A percentile compares a stretch with the other conserved stretches of the same genome.
Conservation (phyloP, 768 basidiomycete genomes). For the Leccinellum albellum region DNA sequence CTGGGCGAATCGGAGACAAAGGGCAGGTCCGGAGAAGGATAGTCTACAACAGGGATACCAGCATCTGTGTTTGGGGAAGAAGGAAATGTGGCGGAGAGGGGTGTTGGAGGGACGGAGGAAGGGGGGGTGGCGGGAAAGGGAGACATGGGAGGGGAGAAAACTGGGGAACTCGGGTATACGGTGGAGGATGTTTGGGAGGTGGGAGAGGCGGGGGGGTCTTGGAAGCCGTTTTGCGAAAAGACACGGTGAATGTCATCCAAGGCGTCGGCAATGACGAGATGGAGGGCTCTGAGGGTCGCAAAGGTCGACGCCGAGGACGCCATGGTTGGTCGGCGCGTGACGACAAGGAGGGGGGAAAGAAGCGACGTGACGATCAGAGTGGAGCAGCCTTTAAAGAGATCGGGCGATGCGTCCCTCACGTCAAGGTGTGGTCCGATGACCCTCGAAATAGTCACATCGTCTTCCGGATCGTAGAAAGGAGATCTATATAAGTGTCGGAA, state of each 20-base stretch:
- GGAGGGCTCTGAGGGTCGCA: constrained; percentile 57
- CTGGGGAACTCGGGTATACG: constrained; percentile 27
- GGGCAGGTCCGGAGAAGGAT: constrained; percentile 53
- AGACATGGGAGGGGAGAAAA: constrained; percentile 28
- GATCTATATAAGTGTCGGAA: constrained; percentile 15
- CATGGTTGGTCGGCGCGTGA: constrained; percentile 20
- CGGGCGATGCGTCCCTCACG: constrained; percentile 5
- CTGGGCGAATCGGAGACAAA: constrained; percentile 43
- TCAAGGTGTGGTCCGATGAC: not conserved
- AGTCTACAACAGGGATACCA: constrained; percentile 33
- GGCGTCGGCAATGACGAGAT: constrained; percentile 63
- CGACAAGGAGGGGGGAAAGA: constrained; percentile 5
- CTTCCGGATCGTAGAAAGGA: constrained; percentile 10
- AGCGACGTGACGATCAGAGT: constrained; percentile 1
- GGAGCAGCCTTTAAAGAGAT: constrained; percentile 17
- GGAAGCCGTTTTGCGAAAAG: constrained; percentile 33
- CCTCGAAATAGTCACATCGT: constrained; percentile 16
- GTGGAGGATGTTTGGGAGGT: constrained; percentile 17
- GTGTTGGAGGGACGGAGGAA: constrained; percentile 25
- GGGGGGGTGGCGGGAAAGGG: constrained; percentile 23
- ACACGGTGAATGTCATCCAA: constrained; percentile 64
- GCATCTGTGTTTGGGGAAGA: constrained; percentile 6
- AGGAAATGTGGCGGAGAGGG: constrained; percentile 30
- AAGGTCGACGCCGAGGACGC: constrained; percentile 50
- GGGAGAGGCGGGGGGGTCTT: constrained; percentile 11